Evolutionary conservation across 1,284 basidiomycete genomes (phyloP).

Genomic region (Calocybe gambosa): DNA sequence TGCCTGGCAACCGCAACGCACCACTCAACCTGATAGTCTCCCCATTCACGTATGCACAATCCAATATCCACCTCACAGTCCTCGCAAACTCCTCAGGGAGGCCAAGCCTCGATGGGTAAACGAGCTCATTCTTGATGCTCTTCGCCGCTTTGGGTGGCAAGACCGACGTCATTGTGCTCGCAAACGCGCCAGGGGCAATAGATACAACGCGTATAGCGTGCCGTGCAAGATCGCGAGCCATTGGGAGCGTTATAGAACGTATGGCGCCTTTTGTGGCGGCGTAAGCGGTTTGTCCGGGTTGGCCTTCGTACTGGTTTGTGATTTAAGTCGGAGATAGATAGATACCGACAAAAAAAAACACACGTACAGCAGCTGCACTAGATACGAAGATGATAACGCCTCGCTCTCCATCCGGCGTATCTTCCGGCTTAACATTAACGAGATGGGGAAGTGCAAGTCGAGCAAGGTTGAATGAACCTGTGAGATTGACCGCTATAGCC

Average conservation of each 20-base stretch:
- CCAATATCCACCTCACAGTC: slow-evolving; percentile 47
- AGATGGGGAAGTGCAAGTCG: slow-evolving; percentile 44
- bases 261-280: slow-evolving; percentile 47
- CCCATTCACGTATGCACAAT: slow-evolving; percentile 50
- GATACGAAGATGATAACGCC: slow-evolving; percentile 51
- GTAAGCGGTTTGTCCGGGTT: slow-evolving; percentile 50
- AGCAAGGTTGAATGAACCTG: slow-evolving; percentile 52
- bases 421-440: slow-evolving; percentile 38
- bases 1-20: slow-evolving; percentile 33
- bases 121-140: slow-evolving; percentile 35
- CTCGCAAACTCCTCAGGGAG: slow-evolving; percentile 45
- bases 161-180: slow-evolving; percentile 39
- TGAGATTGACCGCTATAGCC: slow-evolving; percentile 43
- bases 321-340: too few relatives aligned
- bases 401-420: slow-evolving; percentile 41
- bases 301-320: slow-evolving; percentile 28
- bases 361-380: slow-evolving; percentile 49
- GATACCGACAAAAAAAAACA: background rate
- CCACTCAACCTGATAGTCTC: slow-evolving; percentile 51
- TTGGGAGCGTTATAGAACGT: slow-evolving; percentile 48
- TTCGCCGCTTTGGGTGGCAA: slow-evolving; percentile 36
- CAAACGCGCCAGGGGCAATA: slow-evolving; percentile 48
- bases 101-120: slow-evolving; percentile 44
- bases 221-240: slow-evolving; percentile 48
- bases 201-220: slow-evolving; percentile 48